Percentiles rank a stretch among this genome's conserved stretches.
phyloP scores from a whole-genome alignment of 2,329 filamentous ascomycete species.

The Clonostachys rhizophaga region DNA sequence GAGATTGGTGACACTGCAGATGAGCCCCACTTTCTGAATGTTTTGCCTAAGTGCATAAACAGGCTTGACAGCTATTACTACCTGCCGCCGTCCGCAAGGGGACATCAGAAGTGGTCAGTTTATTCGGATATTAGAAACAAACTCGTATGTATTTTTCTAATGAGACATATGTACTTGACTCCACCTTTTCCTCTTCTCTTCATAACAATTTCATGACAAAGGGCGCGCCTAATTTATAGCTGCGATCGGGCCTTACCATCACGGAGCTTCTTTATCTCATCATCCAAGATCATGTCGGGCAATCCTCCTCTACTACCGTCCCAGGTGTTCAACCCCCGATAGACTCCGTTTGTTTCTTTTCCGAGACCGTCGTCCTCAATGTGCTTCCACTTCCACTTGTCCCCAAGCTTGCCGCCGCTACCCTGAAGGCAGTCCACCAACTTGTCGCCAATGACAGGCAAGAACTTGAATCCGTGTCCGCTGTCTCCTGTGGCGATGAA shows the following conservation, averaged over 20 bases:
- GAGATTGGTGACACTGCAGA: too few relatives aligned
- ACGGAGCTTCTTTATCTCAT: slow-evolving; percentile 26
- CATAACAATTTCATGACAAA: too few relatives aligned
- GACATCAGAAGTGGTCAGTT: too few relatives aligned
- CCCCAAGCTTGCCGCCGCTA: slow-evolving; percentile 42
- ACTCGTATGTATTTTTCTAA: too few relatives aligned
- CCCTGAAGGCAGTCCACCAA: slow-evolving; percentile 51
- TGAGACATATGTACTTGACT: too few relatives aligned
- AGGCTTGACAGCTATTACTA: too few relatives aligned
- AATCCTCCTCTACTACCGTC: slow-evolving; percentile 48
- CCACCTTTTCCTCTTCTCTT: too few relatives aligned
- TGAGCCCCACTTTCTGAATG: too few relatives aligned
- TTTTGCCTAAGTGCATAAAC: too few relatives aligned
- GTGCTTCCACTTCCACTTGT: slow-evolving; percentile 61
- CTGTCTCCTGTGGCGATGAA: slow-evolving; percentile 61
- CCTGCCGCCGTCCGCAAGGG: too few relatives aligned
- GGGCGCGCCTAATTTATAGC: not conserved
- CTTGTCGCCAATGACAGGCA: slow-evolving; percentile 61
- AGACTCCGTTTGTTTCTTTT: slow-evolving; percentile 24
- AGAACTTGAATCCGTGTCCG: slow-evolving; percentile 65
- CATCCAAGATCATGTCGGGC: slow-evolving; percentile 37
- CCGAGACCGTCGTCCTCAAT: slow-evolving; percentile 32
- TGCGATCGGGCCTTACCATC: not conserved
- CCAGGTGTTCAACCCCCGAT: slow-evolving; percentile 37
- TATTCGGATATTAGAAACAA: too few relatives aligned